Evolutionary conservation across 2,329 filamentous ascomycete species (phyloP).

Genomic region (Beauveria scarabaeidicola): DNA sequence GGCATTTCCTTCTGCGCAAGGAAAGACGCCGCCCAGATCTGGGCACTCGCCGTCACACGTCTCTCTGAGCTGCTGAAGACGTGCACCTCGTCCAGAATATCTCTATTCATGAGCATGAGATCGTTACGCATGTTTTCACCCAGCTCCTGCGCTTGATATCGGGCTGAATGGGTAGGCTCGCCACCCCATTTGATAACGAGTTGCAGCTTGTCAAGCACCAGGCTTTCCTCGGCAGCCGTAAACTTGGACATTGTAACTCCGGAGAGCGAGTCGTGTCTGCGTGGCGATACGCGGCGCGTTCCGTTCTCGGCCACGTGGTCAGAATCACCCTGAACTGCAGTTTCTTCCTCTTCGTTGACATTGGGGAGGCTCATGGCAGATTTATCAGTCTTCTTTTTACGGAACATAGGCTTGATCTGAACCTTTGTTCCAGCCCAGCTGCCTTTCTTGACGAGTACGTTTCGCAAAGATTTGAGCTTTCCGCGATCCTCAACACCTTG

Average conservation of each 20-base stretch:
- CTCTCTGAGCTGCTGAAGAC: slow-evolving; percentile 95
- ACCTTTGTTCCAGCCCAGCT: slow-evolving; percentile 94
- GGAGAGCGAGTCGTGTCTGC: slow-evolving; percentile 74
- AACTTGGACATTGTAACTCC: slow-evolving; percentile 90
- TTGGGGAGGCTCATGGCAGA: slow-evolving; percentile 28
- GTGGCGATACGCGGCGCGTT: slow-evolving; percentile 31
- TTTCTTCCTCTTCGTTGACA: slow-evolving; percentile 22
- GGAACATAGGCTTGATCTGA: slow-evolving; percentile 98
- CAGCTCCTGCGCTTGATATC: slow-evolving; percentile 92
- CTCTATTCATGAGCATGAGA: slow-evolving; percentile 81
- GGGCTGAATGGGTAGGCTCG: slow-evolving; percentile 92
- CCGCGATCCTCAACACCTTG: slow-evolving; percentile 74
- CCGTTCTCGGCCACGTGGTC: slow-evolving; percentile 12
- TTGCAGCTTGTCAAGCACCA: slow-evolving; percentile 91
- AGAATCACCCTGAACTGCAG: slow-evolving; percentile 16
- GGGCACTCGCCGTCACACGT: slow-evolving; percentile 87
- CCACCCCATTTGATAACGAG: slow-evolving; percentile 99
- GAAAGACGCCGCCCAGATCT: slow-evolving; percentile 91
- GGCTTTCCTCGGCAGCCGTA: slow-evolving; percentile 83
- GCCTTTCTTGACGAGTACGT: slow-evolving; percentile 86
- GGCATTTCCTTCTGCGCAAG: slow-evolving; percentile 77
- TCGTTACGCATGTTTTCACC: slow-evolving; percentile 96
- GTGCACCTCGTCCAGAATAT: slow-evolving; percentile 83
- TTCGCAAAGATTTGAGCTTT: slow-evolving; percentile 79
- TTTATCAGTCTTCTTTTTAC: slow-evolving; percentile 69